Percentiles rank a stretch among this genome's conserved stretches.
These are phyloP conservation scores for Capronia coronata DNA, from an alignment of 2,329 filamentous ascomycete genomes.

Conservation along the genomic window DNA sequence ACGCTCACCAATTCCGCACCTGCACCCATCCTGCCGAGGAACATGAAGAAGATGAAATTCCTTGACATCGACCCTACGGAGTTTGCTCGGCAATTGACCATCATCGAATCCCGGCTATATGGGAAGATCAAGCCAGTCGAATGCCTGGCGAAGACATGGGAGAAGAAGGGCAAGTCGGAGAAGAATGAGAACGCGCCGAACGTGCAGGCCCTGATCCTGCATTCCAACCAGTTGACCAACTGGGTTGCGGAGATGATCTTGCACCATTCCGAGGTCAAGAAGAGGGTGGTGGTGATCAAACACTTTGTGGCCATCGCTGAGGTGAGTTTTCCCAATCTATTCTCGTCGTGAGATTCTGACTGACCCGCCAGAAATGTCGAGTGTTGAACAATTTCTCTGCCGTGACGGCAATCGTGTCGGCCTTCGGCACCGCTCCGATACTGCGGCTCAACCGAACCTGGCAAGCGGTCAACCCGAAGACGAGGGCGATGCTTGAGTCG, in stretches of 20 bases:
- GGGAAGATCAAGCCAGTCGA: constrained; percentile 94
- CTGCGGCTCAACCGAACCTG: constrained; percentile 89
- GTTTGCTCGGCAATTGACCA: constrained; percentile 94
- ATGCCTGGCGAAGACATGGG: constrained; percentile 97
- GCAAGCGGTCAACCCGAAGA: constrained; percentile 84
- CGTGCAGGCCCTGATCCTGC: constrained; percentile 90
- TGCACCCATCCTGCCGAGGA: constrained; percentile 87
- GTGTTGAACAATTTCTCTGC: constrained; percentile 93
- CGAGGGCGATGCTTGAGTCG: constrained; percentile 69
- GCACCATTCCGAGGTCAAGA: constrained; percentile 88
- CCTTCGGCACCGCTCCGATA: constrained; percentile 87
- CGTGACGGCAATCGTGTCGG: constrained; percentile 94
- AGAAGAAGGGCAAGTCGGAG: constrained; percentile 75
- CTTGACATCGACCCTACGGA: constrained; percentile 92
- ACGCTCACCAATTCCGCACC: constrained; percentile 78
- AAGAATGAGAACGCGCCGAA: constrained; percentile 84
- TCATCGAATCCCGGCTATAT: constrained; percentile 91
- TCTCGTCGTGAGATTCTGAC: constrained; percentile 1
- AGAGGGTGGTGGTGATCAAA: constrained; percentile 94
- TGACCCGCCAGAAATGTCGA: constrained; percentile 72
- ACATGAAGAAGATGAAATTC: constrained; percentile 99
- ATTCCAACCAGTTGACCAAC: constrained; percentile 98
- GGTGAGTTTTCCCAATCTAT: constrained; percentile 52
- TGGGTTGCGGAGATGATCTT: constrained; percentile 99
- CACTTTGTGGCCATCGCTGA: constrained; percentile 96